phyloP scores from a whole-genome alignment of 768 basidiomycete species.

The Austroboletus eburneus region DNA sequence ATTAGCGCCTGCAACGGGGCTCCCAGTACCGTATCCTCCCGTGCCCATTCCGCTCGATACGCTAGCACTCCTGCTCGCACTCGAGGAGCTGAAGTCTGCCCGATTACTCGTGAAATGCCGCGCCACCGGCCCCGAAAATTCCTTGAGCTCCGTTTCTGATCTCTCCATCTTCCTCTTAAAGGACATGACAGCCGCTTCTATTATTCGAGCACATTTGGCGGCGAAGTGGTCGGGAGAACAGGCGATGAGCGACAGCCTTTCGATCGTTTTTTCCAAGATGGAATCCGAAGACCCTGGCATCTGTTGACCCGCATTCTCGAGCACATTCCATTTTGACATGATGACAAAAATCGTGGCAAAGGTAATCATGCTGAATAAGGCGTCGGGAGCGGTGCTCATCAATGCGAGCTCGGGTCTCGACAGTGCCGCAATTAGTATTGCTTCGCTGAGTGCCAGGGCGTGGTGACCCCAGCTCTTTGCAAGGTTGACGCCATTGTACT shows the following conservation, averaged over 20 bases:
- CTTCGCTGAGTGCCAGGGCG: slow-evolving; percentile 36
- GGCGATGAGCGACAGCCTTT: slow-evolving; percentile 32
- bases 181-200: slow-evolving; percentile 30
- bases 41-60: slow-evolving; percentile 15
- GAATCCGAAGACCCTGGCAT: slow-evolving; percentile 37
- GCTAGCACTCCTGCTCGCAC: slow-evolving; percentile 13
- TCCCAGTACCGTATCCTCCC: slow-evolving; percentile 9
- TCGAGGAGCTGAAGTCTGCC: slow-evolving; percentile 13
- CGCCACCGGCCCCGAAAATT: slow-evolving; percentile 15
- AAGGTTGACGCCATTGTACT: slow-evolving; percentile 33
- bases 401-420: slow-evolving; percentile 31
- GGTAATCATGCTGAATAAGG: slow-evolving; percentile 38
- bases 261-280: slow-evolving; percentile 34
- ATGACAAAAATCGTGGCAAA: slow-evolving; percentile 43
- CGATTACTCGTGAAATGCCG: slow-evolving; percentile 22
- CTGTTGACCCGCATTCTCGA: slow-evolving; percentile 31
- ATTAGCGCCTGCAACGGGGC: slow-evolving; percentile 1
- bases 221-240: slow-evolving; percentile 38
- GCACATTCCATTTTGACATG: slow-evolving; percentile 39
- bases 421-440: slow-evolving; percentile 33
- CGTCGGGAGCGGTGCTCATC: slow-evolving; percentile 41
- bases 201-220: slow-evolving; percentile 40
- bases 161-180: slow-evolving; percentile 29
- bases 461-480: slow-evolving; percentile 36
- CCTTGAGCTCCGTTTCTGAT: slow-evolving; percentile 16